Evolutionary conservation across 768 basidiomycete genomes (phyloP).

Genomic region (Boletus barrowsii): DNA sequence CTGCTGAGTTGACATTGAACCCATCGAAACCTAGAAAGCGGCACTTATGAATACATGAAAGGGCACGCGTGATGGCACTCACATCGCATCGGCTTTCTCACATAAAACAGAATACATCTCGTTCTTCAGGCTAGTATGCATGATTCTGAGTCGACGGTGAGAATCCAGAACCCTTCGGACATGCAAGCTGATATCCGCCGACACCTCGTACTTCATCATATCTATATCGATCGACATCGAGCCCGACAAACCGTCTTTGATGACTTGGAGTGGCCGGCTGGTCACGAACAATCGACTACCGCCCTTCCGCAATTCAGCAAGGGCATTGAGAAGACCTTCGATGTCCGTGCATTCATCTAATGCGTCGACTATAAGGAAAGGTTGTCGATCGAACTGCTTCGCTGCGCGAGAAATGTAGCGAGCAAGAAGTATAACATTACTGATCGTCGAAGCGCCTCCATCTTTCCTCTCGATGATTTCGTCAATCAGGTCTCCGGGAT

Average conservation of each 20-base stretch:
- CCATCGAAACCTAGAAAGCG: constrained; percentile 12
- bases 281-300: constrained; percentile 6
- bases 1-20: constrained; percentile 11
- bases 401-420: constrained; percentile 1
- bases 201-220: not conserved
- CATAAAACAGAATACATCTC: constrained; percentile 1
- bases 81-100: constrained; percentile 14
- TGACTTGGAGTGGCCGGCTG: constrained; percentile 12
- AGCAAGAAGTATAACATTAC: not conserved
- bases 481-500: not conserved
- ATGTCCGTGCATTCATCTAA: constrained; percentile 15
- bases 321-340: not conserved
- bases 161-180: constrained; percentile 8
- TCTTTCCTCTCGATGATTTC: not conserved
- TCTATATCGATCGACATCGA: constrained; percentile 6
- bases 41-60: too few relatives aligned
- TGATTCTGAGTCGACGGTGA: not conserved
- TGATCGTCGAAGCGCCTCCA: not conserved
- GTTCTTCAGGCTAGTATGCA: not conserved
- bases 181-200: constrained; percentile 5
- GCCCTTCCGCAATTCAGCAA: not conserved
- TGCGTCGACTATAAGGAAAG: constrained; percentile 12
- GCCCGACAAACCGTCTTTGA: not conserved
- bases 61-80: not conserved
- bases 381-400: not conserved